Evolutionary conservation across 2,329 filamentous ascomycete species (phyloP).

Genomic region (Dothiorella sarmentorum): DNA sequence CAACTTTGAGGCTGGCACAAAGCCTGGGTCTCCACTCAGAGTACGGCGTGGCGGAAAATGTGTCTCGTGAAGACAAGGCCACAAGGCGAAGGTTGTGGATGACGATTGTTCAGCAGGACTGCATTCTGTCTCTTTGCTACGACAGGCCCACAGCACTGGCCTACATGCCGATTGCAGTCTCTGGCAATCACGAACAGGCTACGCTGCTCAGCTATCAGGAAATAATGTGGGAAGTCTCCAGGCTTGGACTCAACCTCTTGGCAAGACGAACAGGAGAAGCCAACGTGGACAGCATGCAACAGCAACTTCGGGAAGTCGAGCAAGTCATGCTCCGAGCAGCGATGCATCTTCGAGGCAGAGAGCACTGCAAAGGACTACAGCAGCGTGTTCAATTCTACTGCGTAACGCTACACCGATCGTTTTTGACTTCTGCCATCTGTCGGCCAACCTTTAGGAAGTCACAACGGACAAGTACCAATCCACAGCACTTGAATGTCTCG

Average conservation of each 20-base stretch:
- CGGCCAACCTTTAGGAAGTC: background rate
- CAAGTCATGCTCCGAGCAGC: background rate
- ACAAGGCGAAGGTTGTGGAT: background rate
- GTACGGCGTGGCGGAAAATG: background rate
- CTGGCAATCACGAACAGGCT: no score
- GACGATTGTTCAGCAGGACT: constrained; percentile 9
- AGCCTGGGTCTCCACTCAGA: background rate
- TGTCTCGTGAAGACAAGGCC: background rate
- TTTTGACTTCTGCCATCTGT: background rate
- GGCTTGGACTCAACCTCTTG: background rate
- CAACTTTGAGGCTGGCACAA: background rate
- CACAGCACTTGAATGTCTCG: background rate
- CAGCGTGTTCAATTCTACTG: background rate
- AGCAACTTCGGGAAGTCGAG: background rate
- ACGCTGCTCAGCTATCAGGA: background rate
- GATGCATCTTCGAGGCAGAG: background rate
- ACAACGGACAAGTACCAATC: background rate
- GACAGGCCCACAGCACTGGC: background rate
- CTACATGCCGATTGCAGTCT: background rate
- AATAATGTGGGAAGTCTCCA: constrained; percentile 4
- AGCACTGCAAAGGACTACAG: background rate
- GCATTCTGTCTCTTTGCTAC: constrained; percentile 7
- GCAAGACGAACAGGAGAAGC: background rate
- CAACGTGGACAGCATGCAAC: background rate
- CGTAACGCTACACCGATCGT: background rate